phyloP scores from a whole-genome alignment of 495 filamentous ascomycete species.

The Stereocaulon alpinum region DNA sequence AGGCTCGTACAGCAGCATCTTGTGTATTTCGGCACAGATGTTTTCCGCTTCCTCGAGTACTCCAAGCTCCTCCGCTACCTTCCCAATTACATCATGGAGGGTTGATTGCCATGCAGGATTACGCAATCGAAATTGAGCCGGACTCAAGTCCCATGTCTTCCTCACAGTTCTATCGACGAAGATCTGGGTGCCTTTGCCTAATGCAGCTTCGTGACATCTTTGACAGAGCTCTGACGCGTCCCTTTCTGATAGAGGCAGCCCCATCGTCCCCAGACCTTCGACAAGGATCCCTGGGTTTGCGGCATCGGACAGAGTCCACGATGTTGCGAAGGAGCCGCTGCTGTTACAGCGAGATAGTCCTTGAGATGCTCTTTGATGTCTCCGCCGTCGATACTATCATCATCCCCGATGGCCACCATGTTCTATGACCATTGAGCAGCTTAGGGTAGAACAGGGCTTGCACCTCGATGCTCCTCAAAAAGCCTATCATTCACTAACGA shows the following conservation, averaged over 20 bases:
- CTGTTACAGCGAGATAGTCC: background rate
- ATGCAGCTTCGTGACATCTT: conserved; percentile 35
- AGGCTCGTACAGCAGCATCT: conserved; percentile 46
- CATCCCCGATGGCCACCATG: too few species aligned
- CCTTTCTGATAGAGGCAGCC: conserved; percentile 33
- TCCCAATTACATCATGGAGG: background rate
- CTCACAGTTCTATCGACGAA: conserved; percentile 38
- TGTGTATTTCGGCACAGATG: conserved; percentile 38
- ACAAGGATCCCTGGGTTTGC: conserved; percentile 32
- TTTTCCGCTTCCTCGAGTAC: background rate
- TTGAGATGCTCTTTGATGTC: background rate
- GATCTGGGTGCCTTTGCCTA: conserved; percentile 35
- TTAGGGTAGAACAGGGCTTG: too few species aligned
- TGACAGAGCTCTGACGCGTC: conserved; percentile 34
- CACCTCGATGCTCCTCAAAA: too few species aligned
- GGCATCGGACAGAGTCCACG: background rate
- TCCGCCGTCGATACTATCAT: too few species aligned
- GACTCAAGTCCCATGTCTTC: conserved; percentile 42
- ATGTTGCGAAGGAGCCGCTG: conserved; percentile 9
- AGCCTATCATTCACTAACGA: too few species aligned
- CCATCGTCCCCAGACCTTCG: conserved; percentile 30
- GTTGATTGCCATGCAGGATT: conserved; percentile 28
- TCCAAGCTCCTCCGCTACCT: conserved; percentile 15
- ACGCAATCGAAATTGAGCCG: conserved; percentile 33
- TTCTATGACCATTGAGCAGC: too few species aligned